A percentile compares a stretch with the other conserved stretches of the same genome.
Evolutionary conservation across 73 alveolate genomes (phyloP).

Genomic region (Blepharisma stoltei): DNA sequence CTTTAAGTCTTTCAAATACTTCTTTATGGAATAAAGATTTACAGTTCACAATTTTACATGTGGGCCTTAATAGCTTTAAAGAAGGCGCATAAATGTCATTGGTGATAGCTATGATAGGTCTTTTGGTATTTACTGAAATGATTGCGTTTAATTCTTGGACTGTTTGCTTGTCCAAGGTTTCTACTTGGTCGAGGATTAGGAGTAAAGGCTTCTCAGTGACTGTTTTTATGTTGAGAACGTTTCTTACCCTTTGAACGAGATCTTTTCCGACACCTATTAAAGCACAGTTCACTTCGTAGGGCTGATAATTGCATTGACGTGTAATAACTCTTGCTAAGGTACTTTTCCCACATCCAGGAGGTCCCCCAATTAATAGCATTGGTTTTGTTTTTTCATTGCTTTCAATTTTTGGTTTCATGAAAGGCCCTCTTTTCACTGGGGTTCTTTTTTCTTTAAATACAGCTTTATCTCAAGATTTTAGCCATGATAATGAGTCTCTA

Average conservation of each 20-base stretch:
- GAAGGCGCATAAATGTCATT: conserved; percentile 76
- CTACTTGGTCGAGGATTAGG: conserved; percentile 24
- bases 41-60: conserved; percentile 58
- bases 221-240: conserved; percentile 3
- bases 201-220: conserved; percentile 1
- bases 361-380: conserved; percentile 74
- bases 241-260: background rate
- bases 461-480: conserved; percentile 82
- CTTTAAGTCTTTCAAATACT: conserved; percentile 48
- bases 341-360: conserved; percentile 88
- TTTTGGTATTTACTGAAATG: conserved; percentile 29
- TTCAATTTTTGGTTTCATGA: conserved; percentile 10
- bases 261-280: conserved; percentile 49
- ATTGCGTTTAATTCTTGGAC: background rate
- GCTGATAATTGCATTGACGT: conserved; percentile 72
- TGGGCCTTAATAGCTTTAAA: conserved; percentile 63
- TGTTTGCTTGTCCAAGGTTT: conserved; percentile 12
- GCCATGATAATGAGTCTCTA: conserved; percentile 81
- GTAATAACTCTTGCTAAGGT: conserved; percentile 79
- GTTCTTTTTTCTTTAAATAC: conserved; percentile 50
- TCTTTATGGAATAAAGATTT: conserved; percentile 57
- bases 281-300: conserved; percentile 86
- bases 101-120: conserved; percentile 80
- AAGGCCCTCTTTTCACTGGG: conserved; percentile 37
- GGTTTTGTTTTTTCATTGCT: conserved; percentile 51